Conservation (phyloP, 139 green algal genomes). For the Spirogloea muscicola region DNA sequence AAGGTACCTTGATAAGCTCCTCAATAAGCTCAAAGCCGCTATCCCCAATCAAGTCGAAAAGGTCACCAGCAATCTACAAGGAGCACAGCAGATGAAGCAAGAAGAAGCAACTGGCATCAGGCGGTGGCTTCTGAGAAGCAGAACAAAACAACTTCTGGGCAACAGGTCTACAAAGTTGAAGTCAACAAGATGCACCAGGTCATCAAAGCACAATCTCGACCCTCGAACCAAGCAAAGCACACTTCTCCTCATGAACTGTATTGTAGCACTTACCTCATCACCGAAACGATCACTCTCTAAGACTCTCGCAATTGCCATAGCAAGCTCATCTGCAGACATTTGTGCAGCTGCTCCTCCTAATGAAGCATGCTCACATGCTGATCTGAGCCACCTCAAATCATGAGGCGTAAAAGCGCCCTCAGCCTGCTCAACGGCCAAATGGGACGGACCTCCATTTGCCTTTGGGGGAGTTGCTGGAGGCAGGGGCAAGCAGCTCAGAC, state of each 20-base stretch:
- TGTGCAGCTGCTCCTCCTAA: too few relatives aligned
- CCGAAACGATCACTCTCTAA: too few relatives aligned
- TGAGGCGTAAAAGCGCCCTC: too few relatives aligned
- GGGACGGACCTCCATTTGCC: too few relatives aligned
- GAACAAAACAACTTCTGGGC: background rate
- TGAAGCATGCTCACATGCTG: too few relatives aligned
- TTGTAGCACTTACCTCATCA: too few relatives aligned
- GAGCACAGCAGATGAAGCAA: background rate
- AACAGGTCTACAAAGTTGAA: conserved; percentile 7
- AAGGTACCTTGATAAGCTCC: conserved; percentile 33
- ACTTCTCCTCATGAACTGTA: background rate
- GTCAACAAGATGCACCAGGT: background rate
- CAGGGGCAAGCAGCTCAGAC: too few relatives aligned
- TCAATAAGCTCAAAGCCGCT: conserved; percentile 37
- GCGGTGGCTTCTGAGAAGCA: background rate
- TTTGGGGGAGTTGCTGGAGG: too few relatives aligned
- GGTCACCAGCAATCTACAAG: conserved; percentile 20
- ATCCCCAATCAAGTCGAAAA: conserved; percentile 39
- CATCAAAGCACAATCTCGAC: background rate
- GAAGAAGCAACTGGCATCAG: background rate
- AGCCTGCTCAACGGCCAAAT: too few relatives aligned
- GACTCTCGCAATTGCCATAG: too few relatives aligned
- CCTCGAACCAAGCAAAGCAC: background rate
- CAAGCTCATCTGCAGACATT: too few relatives aligned
- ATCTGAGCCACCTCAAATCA: too few relatives aligned